Evolutionary conservation across 2,329 filamentous ascomycete genomes (phyloP), one percentile per base, ranked within the genome.

Genomic region (Alternaria brassicicola): DNA sequence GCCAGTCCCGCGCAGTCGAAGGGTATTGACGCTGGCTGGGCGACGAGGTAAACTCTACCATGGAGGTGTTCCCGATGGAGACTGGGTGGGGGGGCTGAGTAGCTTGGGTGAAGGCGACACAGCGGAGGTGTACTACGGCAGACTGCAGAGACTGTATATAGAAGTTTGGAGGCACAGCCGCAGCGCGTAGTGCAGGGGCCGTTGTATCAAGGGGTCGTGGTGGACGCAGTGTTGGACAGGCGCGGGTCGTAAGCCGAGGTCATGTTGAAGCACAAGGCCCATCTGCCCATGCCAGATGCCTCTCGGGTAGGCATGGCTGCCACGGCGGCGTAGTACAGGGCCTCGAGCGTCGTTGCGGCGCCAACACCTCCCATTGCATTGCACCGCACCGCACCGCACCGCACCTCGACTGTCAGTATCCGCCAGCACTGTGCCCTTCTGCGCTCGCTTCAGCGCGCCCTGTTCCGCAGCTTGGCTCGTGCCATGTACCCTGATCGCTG

Each of bases 401-500:
- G 31, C 35, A 36, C 41, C 26, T 30, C 49, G 17, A 42, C 49
- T 52, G 38, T 15, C 38, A 43, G 30, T 35, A 9, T 52, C 31
- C 19, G 26, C 42, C 23, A 23, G 47, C 47, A 38, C 31, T 49
- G 9, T 47, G 31, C 21, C 47, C 31, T 38, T 28, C 47, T 31
- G 35, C 42, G 42, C 47, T 48, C 52, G 52, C 42, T 31, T 33
- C 46, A 43, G 46, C 46, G 53, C 46, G 53, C 39, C 52, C 19
- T 57, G 41, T 57, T 57, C 48, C 41, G 48, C 54, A 35, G 42
- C 48, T 39, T 47, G 50, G 55, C 55, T 46, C 45, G 55, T 54
- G 55, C 55, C 49, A 48, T 33, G 35, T 52, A 53, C 55, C 55
- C 55, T 53, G 55, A 57, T 57, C 55, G 55, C 55, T 57, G 49